Conservation (phyloP, 2,329 filamentous ascomycete species). For the Onygenales sp. region DNA sequence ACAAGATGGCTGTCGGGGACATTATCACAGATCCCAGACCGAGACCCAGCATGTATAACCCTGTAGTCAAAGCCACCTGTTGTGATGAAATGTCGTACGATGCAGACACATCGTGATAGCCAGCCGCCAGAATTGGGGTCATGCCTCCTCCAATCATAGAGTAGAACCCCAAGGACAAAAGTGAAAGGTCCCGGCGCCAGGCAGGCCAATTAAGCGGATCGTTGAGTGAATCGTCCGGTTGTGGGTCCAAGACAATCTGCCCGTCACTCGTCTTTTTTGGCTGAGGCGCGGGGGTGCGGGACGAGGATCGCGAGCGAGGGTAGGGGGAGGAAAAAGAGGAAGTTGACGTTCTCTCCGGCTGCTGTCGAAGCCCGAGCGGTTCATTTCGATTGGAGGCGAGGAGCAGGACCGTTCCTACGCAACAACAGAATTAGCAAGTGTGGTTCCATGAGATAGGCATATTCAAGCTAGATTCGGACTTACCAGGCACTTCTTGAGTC, state of each 20-base stretch:
- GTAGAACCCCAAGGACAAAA: constrained; percentile 79
- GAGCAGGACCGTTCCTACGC: constrained; percentile 50
- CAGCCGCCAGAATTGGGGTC: constrained; percentile 80
- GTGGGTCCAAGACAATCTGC: constrained; percentile 77
- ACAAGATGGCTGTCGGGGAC: constrained; percentile 85
- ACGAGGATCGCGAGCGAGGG: constrained; percentile 30
- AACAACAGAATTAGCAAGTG: background rate
- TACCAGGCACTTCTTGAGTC: constrained; percentile 83
- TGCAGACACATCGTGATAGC: constrained; percentile 69
- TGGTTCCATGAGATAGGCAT: background rate
- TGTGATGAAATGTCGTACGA: constrained; percentile 59
- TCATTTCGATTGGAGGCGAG: constrained; percentile 53
- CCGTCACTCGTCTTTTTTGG: constrained; percentile 76
- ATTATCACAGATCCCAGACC: constrained; percentile 75
- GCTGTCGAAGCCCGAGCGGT: constrained; percentile 50
- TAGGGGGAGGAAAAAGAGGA: constrained; percentile 44
- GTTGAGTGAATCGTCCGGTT: constrained; percentile 82
- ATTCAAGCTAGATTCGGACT: constrained; percentile 14
- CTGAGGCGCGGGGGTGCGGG: constrained; percentile 20
- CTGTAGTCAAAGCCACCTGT: constrained; percentile 74
- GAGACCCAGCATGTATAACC: constrained; percentile 88
- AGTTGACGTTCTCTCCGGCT: constrained; percentile 51
- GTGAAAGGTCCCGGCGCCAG: constrained; percentile 68
- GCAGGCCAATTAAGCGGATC: constrained; percentile 88
- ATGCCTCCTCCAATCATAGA: constrained; percentile 91